A percentile compares a stretch with the other conserved stretches of the same genome.
These are phyloP conservation scores for Erythrobasidium hasegawianum DNA, from an alignment of 1,284 basidiomycete species.

Conservation along the genomic window DNA sequence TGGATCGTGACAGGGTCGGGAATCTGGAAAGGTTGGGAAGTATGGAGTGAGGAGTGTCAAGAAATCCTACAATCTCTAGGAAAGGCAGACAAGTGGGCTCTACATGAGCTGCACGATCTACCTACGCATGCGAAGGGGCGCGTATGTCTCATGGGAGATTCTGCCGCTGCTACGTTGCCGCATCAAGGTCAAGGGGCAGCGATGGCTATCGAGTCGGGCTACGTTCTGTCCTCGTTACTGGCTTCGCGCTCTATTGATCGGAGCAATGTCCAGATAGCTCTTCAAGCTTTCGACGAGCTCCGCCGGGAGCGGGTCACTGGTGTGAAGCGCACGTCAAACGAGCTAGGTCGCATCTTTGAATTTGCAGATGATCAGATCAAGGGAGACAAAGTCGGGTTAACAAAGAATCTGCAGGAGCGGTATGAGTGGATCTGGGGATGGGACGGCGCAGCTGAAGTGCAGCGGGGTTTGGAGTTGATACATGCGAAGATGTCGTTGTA, in stretches of 20 bases:
- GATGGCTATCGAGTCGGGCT: conserved; percentile 26
- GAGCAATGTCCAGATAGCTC: conserved; percentile 2
- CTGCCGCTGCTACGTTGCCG: conserved; percentile 21
- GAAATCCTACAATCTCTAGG: conserved; percentile 16
- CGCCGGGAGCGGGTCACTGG: conserved; percentile 14
- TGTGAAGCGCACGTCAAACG: conserved; percentile 19
- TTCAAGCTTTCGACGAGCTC: conserved; percentile 26
- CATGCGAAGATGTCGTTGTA: too few species aligned
- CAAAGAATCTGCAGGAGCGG: conserved; percentile 19
- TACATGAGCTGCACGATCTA: conserved; percentile 21
- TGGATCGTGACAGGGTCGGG: conserved; percentile 21
- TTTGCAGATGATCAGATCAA: conserved; percentile 20
- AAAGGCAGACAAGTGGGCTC: conserved; percentile 22
- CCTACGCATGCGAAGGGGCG: conserved; percentile 24
- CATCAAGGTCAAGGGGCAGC: conserved; percentile 32
- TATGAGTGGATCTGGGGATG: conserved; percentile 32
- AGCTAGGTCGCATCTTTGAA: conserved; percentile 19
- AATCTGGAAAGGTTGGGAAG: conserved; percentile 24
- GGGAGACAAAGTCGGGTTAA: conserved; percentile 13
- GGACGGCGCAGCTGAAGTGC: conserved; percentile 9
- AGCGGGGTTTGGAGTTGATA: not conserved
- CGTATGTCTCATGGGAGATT: conserved; percentile 25
- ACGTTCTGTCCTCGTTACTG: conserved; percentile 15
- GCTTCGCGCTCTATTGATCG: conserved; percentile 8
- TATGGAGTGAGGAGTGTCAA: conserved; percentile 26